Base-by-base conservation (phyloP, 345 rosid species). In the Dipteronia sinensis region DNA sequence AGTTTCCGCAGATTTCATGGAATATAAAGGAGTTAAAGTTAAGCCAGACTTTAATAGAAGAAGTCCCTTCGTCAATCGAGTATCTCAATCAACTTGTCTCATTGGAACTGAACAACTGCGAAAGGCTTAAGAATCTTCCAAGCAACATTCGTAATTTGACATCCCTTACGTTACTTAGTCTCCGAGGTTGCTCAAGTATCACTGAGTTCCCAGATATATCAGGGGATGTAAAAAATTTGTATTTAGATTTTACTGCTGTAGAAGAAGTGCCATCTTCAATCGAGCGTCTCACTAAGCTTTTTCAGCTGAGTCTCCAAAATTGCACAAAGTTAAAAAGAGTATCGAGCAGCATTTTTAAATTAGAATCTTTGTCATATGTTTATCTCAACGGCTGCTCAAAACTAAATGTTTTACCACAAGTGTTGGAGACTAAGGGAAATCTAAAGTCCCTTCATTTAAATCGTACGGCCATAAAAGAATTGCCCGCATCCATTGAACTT, bases 191-290 rank as follows among this genome's bases (percentile, higher is more conserved):
- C 47, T 71, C 64, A 78, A 72, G 53, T 9, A 63, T 72, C 65
- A 72, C 23, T 8, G 19, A 65, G 42, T 72, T 72, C 46, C 81
- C 81, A 65, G 56, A 58, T 31, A 10, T 72, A 19, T 72, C 66
- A 72, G 15, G 53, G 23, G 34, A 58, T 72, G 9, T 72, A 65
- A 22, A 15, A 11, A 20, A 31, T 53, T 56, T 78, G 31, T 2
- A 9, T 65, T 64, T 65, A 31, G 34, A 66, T 40, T 12, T n/a
- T 42, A 78, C 81, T 11, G 76, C 61, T 19, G 38, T 72, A 42
- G 40, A 64, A 51, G 65, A 71, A 72, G 44, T 78, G 19, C 76
- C 77, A 25, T 65, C 64, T 47, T 78, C 77, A 25, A 55, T 78
- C 23, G 34, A 25, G 34, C 15, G 17, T 20, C 55, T 65, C 15